phyloP scores from a whole-genome alignment of 495 filamentous ascomycete species.

The Aspergillus nidulans region DNA sequence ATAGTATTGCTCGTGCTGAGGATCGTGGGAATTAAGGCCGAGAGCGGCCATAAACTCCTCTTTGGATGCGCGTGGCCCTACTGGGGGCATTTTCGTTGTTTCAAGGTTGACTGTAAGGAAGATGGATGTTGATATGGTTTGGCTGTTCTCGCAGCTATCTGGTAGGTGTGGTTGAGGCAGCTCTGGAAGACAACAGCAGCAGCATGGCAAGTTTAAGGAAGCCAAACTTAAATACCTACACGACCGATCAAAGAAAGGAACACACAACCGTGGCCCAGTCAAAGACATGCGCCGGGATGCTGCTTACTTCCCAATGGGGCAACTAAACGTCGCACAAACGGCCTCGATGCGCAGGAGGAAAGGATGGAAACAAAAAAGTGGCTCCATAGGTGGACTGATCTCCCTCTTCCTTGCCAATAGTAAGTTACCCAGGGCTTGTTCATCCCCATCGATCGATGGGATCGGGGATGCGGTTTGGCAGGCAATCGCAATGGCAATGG shows the following conservation, averaged over 20 bases:
- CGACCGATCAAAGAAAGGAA: not conserved
- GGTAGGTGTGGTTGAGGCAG: not conserved
- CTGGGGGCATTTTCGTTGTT: constrained; percentile 22
- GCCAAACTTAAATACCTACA: constrained; percentile 12
- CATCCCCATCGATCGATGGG: not conserved
- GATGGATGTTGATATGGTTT: not conserved
- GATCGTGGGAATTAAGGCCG: constrained; percentile 35
- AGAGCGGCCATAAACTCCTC: constrained; percentile 44
- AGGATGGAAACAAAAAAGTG: not conserved
- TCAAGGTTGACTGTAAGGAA: not conserved
- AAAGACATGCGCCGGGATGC: constrained; percentile 3
- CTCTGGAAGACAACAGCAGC: not conserved
- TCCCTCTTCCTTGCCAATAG: not conserved
- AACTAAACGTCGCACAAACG: constrained; percentile 10
- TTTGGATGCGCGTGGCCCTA: constrained; percentile 44
- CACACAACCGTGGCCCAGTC: constrained; percentile 1
- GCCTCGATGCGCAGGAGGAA: constrained; percentile 7
- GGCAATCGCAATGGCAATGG: constrained; percentile 2
- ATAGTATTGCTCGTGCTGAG: constrained; percentile 41
- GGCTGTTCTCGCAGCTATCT: too few species aligned
- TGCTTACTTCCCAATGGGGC: constrained; percentile 6
- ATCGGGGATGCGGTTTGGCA: not conserved
- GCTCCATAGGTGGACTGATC: constrained; percentile 9
- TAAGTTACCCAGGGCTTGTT: not conserved
- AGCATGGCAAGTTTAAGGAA: not conserved